A percentile compares a stretch with the other conserved stretches of the same genome.
phyloP scores from a whole-genome alignment of 129 eudicot species.

The Artemisia annua region DNA sequence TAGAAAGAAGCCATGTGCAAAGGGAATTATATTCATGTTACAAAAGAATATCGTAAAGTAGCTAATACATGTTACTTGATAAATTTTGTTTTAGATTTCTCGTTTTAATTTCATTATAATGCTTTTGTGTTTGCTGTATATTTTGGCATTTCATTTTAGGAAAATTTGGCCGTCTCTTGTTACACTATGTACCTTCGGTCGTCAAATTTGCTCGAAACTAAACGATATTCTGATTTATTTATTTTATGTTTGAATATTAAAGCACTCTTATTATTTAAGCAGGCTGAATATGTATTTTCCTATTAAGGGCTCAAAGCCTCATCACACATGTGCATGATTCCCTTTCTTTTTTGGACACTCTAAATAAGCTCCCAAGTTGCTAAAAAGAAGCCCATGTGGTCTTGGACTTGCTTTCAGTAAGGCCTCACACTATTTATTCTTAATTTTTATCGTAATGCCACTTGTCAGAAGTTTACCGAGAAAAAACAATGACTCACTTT shows the following conservation, averaged over 20 bases:
- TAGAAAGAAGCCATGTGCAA: slow-evolving; percentile 14
- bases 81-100: not conserved
- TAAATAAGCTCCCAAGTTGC: slow-evolving; percentile 20
- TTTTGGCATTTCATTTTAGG: no score
- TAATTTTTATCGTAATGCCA: slow-evolving; percentile 14
- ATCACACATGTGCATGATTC: no score
- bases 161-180: not conserved
- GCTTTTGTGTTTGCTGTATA: not conserved
- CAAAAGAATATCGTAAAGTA: slow-evolving; percentile 3
- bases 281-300: no score
- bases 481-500: no score
- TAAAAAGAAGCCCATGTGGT: slow-evolving; percentile 46
- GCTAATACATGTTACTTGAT: not conserved
- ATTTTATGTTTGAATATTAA: no score
- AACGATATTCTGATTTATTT: no score
- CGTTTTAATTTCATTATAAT: not conserved
- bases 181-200: not conserved
- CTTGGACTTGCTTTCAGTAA: slow-evolving; percentile 37
- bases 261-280: no score
- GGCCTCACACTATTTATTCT: slow-evolving; percentile 17
- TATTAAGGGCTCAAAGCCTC: no score
- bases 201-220: no score
- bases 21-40: slow-evolving; percentile 6
- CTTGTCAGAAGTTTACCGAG: not conserved
- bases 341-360: no score